phyloP scores from a whole-genome alignment of 2,329 filamentous ascomycete genomes.

The Fusarium brevicatenulatum region DNA sequence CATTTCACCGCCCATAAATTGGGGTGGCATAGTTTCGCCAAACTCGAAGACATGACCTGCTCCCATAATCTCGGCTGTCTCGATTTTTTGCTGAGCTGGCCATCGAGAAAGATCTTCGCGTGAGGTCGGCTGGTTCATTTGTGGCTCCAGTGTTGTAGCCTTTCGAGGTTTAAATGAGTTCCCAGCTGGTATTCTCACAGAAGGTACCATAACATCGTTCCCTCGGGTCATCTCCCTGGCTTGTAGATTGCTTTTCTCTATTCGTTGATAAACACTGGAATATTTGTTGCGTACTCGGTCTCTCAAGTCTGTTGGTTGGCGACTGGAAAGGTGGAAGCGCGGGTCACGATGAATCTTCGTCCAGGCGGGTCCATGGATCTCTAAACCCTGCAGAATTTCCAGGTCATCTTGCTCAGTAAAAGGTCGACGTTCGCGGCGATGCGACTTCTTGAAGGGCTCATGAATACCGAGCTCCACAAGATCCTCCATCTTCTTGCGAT shows the following conservation, averaged over 20 bases:
- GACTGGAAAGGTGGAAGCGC: slow-evolving; percentile 65
- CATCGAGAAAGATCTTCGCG: slow-evolving; percentile 61
- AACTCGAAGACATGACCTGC: slow-evolving; percentile 54
- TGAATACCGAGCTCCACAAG: slow-evolving; percentile 68
- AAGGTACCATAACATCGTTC: slow-evolving; percentile 61
- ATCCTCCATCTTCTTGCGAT: slow-evolving; percentile 66
- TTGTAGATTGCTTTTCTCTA: slow-evolving; percentile 65
- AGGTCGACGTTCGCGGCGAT: slow-evolving; percentile 67
- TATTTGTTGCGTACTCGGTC: slow-evolving; percentile 73
- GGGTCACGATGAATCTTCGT: slow-evolving; percentile 72
- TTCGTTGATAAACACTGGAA: slow-evolving; percentile 65
- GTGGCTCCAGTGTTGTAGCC: slow-evolving; percentile 52
- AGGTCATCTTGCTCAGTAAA: slow-evolving; percentile 72
- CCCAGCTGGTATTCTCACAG: slow-evolving; percentile 60
- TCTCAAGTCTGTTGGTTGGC: slow-evolving; percentile 71
- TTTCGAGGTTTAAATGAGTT: slow-evolving; percentile 56
- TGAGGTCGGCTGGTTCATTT: slow-evolving; percentile 54
- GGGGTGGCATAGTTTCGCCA: slow-evolving; percentile 52
- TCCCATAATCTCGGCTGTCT: slow-evolving; percentile 44
- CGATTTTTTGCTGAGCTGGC: slow-evolving; percentile 50
- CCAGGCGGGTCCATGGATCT: slow-evolving; percentile 71
- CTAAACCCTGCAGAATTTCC: slow-evolving; percentile 69
- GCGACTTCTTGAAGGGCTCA: slow-evolving; percentile 70
- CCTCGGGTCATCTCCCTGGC: slow-evolving; percentile 54
- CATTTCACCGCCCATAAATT: slow-evolving; percentile 65